Percentiles rank a stretch among this genome's conserved stretches.
phyloP scores from a whole-genome alignment of 2,329 filamentous ascomycete genomes.

The Talaromyces sp. region DNA sequence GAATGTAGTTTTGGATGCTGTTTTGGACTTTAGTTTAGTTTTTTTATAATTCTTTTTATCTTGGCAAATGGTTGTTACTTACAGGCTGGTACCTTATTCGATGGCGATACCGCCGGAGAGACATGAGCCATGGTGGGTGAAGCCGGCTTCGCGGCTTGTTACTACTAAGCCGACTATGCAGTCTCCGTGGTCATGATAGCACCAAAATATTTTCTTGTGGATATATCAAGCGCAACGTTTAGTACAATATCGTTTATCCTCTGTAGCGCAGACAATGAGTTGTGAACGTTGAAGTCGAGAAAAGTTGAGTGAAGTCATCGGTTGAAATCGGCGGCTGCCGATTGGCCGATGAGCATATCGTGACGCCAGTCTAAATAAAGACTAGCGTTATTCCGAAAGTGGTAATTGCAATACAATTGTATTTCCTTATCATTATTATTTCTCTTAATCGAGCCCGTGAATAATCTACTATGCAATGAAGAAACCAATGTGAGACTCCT shows the following conservation, averaged over 20 bases:
- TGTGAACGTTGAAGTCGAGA: background rate
- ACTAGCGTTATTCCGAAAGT: background rate
- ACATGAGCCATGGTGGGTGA: constrained; percentile 1
- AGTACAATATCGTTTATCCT: background rate
- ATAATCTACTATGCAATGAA: no score
- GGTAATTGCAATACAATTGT: background rate
- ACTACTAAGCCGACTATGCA: background rate
- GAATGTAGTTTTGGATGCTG: constrained; percentile 51
- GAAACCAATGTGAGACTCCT: no score
- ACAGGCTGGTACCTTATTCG: constrained; percentile 8
- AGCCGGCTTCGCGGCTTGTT: background rate
- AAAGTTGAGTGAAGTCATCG: background rate
- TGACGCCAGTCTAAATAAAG: background rate
- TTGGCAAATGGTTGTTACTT: background rate
- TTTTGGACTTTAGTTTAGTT: background rate
- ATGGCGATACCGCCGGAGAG: constrained; percentile 2
- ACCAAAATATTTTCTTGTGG: background rate
- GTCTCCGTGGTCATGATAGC: background rate
- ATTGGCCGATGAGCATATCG: background rate
- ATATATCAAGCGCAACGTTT: background rate
- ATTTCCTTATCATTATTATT: no score
- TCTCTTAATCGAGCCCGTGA: background rate
- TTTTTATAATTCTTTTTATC: background rate
- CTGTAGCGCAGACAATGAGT: background rate
- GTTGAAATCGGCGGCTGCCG: background rate